These are phyloP conservation scores for Colletotrichum gigasporum DNA, from an alignment of 2,329 filamentous ascomycete genomes.

Conservation along the genomic window DNA sequence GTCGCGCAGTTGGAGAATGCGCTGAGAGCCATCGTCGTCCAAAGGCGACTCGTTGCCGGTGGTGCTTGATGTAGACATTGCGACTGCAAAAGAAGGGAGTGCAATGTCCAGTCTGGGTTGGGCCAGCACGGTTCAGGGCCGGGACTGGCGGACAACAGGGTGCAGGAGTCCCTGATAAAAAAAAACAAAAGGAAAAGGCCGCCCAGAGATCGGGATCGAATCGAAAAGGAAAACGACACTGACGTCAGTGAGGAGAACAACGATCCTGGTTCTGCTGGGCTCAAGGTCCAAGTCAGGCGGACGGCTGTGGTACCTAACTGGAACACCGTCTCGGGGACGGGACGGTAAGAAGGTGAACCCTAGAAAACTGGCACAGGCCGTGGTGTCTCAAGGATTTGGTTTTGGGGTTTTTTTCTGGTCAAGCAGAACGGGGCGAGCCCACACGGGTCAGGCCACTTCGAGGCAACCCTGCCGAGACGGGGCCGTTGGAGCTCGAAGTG, in stretches of 20 bases:
- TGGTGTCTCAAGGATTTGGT: slow-evolving; percentile 18
- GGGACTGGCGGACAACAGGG: not conserved
- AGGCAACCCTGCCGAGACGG: slow-evolving; percentile 14
- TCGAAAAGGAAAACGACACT: slow-evolving; percentile 18
- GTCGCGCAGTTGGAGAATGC: slow-evolving; percentile 55
- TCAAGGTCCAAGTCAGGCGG: slow-evolving; percentile 25
- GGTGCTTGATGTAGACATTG: slow-evolving; percentile 25
- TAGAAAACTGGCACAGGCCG: slow-evolving; percentile 18
- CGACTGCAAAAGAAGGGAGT: slow-evolving; percentile 6
- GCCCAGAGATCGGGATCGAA: slow-evolving; percentile 13
- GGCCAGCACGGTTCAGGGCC: not conserved
- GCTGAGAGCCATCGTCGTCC: slow-evolving; percentile 3
- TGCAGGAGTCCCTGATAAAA: slow-evolving; percentile 6
- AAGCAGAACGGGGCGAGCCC: slow-evolving; percentile 24
- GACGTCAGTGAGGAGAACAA: slow-evolving; percentile 32
- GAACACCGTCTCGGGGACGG: slow-evolving; percentile 26
- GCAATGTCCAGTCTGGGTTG: not conserved
- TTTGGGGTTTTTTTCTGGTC: slow-evolving; percentile 12
- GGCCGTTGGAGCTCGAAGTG: not conserved
- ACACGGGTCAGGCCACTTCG: slow-evolving; percentile 29
- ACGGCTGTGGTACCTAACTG: slow-evolving; percentile 23
- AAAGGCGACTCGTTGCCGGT: slow-evolving; percentile 20
- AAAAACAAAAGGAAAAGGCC: not conserved
- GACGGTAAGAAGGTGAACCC: slow-evolving; percentile 27
- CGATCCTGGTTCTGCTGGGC: slow-evolving; percentile 26